A percentile compares a stretch with the other conserved stretches of the same genome.
Evolutionary conservation across 176 grass and related monocot genomes (phyloP).

Genomic region (Alloteropsis semialata): DNA sequence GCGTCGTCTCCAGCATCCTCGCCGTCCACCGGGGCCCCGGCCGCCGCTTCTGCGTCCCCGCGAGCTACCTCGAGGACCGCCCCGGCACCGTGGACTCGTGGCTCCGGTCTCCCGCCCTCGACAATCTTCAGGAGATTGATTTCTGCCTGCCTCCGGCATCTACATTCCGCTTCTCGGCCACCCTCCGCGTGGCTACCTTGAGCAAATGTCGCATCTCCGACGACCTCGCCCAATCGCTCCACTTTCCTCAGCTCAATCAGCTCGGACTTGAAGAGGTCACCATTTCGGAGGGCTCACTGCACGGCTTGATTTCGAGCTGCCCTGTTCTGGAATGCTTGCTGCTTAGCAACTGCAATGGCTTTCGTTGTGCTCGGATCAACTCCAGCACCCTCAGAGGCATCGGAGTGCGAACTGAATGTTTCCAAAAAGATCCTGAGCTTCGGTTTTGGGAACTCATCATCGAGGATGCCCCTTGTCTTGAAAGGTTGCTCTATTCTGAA

Average conservation of each 20-base stretch:
- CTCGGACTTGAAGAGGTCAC: not conserved
- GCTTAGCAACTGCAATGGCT: not conserved
- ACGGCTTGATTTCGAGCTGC: not conserved
- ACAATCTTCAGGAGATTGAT: not conserved
- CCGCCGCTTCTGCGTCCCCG: not conserved
- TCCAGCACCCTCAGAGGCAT: not conserved
- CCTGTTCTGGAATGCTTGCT: not conserved
- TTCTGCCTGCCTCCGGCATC: slow-evolving; percentile 13
- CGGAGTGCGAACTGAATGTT: not conserved
- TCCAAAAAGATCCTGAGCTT: not conserved
- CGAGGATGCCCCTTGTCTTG: not conserved
- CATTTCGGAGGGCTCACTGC: not conserved
- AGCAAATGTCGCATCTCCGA: not conserved
- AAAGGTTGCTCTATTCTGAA: not conserved
- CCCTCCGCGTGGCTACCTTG: not conserved
- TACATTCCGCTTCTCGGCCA: slow-evolving; percentile 19
- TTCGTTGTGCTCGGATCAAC: not conserved
- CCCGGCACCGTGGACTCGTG: not conserved
- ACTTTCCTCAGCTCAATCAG: not conserved
- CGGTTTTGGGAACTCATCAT: not conserved
- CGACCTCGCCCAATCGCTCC: too few relatives aligned
- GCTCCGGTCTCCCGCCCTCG: not conserved
- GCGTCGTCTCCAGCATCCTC: not conserved
- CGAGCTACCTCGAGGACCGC: not conserved
- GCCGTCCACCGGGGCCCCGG: not conserved